Percentiles rank a stretch among this genome's conserved stretches.
Conservation (phyloP, 495 filamentous ascomycete species). For the Talaromyces ruber region DNA sequence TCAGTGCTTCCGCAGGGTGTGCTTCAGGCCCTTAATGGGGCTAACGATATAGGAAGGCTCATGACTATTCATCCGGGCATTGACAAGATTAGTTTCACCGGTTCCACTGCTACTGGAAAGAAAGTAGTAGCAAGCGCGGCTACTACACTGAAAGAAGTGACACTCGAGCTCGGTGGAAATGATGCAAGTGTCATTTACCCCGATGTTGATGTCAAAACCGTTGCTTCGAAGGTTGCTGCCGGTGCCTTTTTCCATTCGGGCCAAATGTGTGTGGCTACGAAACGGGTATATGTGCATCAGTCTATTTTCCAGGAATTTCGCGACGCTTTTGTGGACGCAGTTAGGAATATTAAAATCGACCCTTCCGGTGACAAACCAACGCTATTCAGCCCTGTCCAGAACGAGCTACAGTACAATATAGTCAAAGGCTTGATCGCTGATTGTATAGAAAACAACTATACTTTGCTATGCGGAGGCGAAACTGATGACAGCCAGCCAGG, state of each 20-base stretch:
- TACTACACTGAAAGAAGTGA: constrained; percentile 53
- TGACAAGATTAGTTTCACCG: constrained; percentile 63
- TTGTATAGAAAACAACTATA: constrained; percentile 34
- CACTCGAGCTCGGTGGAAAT: constrained; percentile 56
- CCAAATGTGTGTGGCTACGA: constrained; percentile 50
- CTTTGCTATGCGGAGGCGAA: constrained; percentile 23
- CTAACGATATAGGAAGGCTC: constrained; percentile 52
- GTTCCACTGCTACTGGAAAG: constrained; percentile 55
- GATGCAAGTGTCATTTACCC: constrained; percentile 57
- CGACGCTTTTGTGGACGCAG: constrained; percentile 42
- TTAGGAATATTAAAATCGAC: constrained; percentile 40
- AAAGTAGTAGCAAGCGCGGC: constrained; percentile 52
- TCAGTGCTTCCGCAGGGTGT: constrained; percentile 57
- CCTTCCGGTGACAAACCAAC: constrained; percentile 32
- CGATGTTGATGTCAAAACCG: constrained; percentile 55
- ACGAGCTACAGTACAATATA: constrained; percentile 47
- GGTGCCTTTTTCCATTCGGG: constrained; percentile 48
- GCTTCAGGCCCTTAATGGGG: constrained; percentile 58
- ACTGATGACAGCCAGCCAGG: constrained; percentile 28
- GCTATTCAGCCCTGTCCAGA: constrained; percentile 51
- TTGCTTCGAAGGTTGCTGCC: constrained; percentile 42
- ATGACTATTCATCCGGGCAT: constrained; percentile 49
- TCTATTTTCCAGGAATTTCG: constrained; percentile 56
- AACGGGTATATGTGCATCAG: constrained; percentile 64
- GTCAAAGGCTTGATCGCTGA: constrained; percentile 40